phyloP scores from a whole-genome alignment of 352 stramenopile species.

The Pythium diclinum region DNA sequence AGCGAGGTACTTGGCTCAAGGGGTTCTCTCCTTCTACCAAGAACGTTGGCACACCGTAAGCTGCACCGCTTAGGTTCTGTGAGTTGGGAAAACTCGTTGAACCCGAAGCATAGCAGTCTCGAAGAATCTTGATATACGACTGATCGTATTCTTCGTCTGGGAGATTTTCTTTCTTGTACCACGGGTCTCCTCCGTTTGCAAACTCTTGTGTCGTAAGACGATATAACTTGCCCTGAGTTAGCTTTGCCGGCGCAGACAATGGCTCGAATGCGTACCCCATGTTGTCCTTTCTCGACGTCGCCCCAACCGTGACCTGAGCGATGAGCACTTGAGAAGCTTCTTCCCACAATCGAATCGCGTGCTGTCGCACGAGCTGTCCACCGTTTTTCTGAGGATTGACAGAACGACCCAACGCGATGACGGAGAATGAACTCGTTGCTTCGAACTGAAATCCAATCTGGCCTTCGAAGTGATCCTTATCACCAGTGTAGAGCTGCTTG shows the following conservation, averaged over 20 bases:
- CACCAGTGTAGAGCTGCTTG: constrained; percentile 82
- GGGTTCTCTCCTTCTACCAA: constrained; percentile 76
- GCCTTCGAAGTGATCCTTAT: constrained; percentile 89
- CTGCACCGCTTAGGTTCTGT: constrained; percentile 80
- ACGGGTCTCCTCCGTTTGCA: constrained; percentile 82
- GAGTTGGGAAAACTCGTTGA: constrained; percentile 82
- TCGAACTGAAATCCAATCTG: constrained; percentile 90
- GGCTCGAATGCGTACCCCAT: constrained; percentile 77
- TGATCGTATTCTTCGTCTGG: constrained; percentile 85
- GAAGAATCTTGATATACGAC: constrained; percentile 85
- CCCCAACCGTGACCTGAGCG: constrained; percentile 58
- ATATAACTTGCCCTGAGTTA: constrained; percentile 85
- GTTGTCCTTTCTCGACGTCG: constrained; percentile 60
- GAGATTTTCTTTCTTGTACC: constrained; percentile 89
- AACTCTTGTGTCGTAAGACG: constrained; percentile 85
- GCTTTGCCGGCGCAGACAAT: constrained; percentile 44
- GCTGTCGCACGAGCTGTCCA: constrained; percentile 61
- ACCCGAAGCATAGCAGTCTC: constrained; percentile 82
- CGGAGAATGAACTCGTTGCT: constrained; percentile 72
- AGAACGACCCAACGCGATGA: constrained; percentile 77
- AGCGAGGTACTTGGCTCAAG: constrained; percentile 53
- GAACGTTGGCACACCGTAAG: constrained; percentile 85
- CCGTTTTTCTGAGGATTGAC: constrained; percentile 68
- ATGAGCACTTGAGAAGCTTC: constrained; percentile 70
- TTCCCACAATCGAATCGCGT: constrained; percentile 82